phyloP scores from a whole-genome alignment of 768 basidiomycete species.

The Rhodosporidiobolus sp. region DNA sequence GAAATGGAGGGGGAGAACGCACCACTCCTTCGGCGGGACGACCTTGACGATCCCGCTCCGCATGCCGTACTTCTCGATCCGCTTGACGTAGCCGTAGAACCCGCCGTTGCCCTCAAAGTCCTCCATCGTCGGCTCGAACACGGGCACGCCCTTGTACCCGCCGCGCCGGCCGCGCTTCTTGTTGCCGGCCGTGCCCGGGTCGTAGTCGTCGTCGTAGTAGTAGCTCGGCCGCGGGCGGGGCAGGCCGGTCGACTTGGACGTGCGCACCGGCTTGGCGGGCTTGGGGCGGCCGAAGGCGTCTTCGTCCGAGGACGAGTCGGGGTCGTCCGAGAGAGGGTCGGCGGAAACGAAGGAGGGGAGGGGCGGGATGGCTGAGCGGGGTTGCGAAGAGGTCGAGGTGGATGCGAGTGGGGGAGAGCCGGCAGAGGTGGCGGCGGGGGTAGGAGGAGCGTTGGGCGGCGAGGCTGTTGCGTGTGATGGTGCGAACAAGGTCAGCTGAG shows the following conservation, averaged over 20 bases:
- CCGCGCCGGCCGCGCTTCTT: constrained; percentile 43
- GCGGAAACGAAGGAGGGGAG: constrained; percentile 33
- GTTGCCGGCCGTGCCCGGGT: constrained; percentile 32
- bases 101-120: constrained; percentile 66
- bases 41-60: constrained; percentile 92
- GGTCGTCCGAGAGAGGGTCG: constrained; percentile 28
- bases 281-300: constrained; percentile 27
- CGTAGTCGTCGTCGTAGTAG: constrained; percentile 40
- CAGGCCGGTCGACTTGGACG: constrained; percentile 20
- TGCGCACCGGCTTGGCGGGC: constrained; percentile 3
- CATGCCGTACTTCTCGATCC: constrained; percentile 83
- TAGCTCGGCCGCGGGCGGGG: constrained; percentile 32
- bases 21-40: constrained; percentile 94
- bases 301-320: constrained; percentile 34
- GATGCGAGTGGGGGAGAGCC: constrained; percentile 4
- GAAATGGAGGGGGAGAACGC: constrained; percentile 46
- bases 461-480: not conserved
- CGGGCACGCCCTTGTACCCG: constrained; percentile 69
- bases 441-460: constrained; percentile 6
- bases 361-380: constrained; percentile 6
- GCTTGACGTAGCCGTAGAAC: constrained; percentile 77
- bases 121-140: constrained; percentile 89
- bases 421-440: constrained; percentile 15
- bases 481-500: not conserved
- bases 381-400: constrained; percentile 3